These are phyloP conservation scores for Cladorrhinum samala DNA, from an alignment of 495 filamentous ascomycete genomes.

Conservation along the genomic window DNA sequence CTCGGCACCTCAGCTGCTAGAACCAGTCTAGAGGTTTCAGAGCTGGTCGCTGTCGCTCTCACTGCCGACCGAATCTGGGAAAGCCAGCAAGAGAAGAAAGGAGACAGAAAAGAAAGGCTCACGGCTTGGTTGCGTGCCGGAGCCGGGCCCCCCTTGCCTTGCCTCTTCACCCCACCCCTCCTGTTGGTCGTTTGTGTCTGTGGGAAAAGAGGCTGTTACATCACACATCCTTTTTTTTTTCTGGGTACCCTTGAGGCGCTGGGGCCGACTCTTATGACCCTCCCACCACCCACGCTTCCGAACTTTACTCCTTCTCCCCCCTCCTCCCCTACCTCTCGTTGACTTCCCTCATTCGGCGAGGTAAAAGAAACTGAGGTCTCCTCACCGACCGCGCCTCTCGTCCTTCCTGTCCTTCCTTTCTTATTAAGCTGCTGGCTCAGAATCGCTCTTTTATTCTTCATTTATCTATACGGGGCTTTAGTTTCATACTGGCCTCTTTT, in stretches of 20 bases:
- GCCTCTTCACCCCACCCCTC: not conserved
- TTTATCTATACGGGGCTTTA: slow-evolving; percentile 24
- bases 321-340: slow-evolving; percentile 16
- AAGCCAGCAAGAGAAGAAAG: not conserved
- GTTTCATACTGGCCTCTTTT: no score
- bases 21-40: slow-evolving; percentile 5
- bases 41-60: not conserved
- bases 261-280: slow-evolving; percentile 37
- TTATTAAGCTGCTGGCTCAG: slow-evolving; percentile 53
- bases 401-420: slow-evolving; percentile 37
- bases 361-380: slow-evolving; percentile 25
- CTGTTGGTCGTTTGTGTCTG: slow-evolving; percentile 5
- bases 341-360: slow-evolving; percentile 24
- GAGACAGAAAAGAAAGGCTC: not conserved
- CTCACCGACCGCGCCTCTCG: slow-evolving; percentile 30
- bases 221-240: slow-evolving; percentile 10
- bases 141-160: slow-evolving; percentile 4
- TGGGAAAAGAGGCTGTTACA: slow-evolving; percentile 12
- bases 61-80: not conserved
- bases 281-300: slow-evolving; percentile 37
- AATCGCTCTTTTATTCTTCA: slow-evolving; percentile 43
- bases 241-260: slow-evolving; percentile 12
- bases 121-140: slow-evolving; percentile 10
- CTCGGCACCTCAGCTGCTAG: no score
- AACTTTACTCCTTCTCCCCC: slow-evolving; percentile 9